Evolutionary conservation across 495 filamentous ascomycete species (phyloP).

Genomic region (Podospora appendiculata): DNA sequence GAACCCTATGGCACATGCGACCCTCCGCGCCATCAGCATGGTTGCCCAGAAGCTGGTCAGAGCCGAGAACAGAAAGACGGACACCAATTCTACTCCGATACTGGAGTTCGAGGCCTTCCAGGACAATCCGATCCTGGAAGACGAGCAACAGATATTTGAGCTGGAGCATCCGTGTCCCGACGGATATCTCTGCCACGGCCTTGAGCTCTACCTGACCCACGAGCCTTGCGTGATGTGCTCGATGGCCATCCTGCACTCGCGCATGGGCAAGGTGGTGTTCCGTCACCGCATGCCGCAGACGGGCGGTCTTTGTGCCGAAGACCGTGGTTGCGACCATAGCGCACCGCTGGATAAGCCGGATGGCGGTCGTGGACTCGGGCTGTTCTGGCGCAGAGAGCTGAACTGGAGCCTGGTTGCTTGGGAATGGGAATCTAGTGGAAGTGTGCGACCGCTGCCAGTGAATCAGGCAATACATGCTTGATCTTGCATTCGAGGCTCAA

Average conservation of each 20-base stretch:
- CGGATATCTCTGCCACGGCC: conserved; percentile 89
- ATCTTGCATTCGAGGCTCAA: neutral
- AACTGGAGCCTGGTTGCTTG: conserved; percentile 91
- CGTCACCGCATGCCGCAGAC: conserved; percentile 53
- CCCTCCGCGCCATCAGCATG: conserved; percentile 82
- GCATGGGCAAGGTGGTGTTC: conserved; percentile 80
- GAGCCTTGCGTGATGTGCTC: conserved; percentile 95
- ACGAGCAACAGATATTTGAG: conserved; percentile 35
- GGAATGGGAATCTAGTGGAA: conserved; percentile 54
- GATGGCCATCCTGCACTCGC: conserved; percentile 89
- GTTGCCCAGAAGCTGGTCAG: conserved; percentile 63
- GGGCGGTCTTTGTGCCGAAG: conserved; percentile 47
- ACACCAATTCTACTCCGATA: conserved; percentile 12
- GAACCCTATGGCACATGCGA: conserved; percentile 73
- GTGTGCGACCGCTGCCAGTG: conserved; percentile 21
- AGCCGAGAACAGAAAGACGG: conserved; percentile 26
- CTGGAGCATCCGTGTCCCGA: conserved; percentile 42
- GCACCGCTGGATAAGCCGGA: conserved; percentile 22
- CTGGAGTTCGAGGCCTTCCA: conserved; percentile 42
- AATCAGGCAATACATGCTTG: conserved; percentile 32
- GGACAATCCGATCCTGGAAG: conserved; percentile 30
- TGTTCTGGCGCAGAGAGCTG: conserved; percentile 87
- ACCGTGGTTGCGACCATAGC: conserved; percentile 30
- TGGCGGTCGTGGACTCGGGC: conserved; percentile 58
- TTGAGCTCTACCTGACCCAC: conserved; percentile 87